These are phyloP conservation scores for Xylariaceae sp. DNA, from an alignment of 2,329 filamentous ascomycete genomes.

Conservation along the genomic window DNA sequence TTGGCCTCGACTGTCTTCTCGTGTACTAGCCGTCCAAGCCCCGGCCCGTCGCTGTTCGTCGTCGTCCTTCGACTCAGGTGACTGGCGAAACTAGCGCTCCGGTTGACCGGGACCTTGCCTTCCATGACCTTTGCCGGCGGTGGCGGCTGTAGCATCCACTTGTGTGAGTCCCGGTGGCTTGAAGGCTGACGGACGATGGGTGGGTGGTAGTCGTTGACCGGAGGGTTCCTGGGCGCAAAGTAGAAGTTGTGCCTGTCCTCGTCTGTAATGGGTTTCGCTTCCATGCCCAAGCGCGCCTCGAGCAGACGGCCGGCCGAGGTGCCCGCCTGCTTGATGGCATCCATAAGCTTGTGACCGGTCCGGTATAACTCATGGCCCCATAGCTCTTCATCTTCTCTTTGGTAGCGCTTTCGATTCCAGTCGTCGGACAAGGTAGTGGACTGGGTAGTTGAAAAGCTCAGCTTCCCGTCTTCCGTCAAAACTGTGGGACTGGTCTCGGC, in stretches of 20 bases:
- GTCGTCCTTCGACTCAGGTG: constrained; percentile 39
- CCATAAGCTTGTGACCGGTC: constrained; percentile 49
- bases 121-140: constrained; percentile 88
- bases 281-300: constrained; percentile 42
- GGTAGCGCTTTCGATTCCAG: constrained; percentile 74
- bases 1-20: constrained; percentile 41
- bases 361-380: constrained; percentile 60
- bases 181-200: constrained; percentile 74
- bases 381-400: constrained; percentile 80
- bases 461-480: constrained; percentile 37
- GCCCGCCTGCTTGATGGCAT: constrained; percentile 51
- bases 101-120: constrained; percentile 65
- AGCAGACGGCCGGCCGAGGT: constrained; percentile 47
- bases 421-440: constrained; percentile 40
- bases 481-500: constrained; percentile 36
- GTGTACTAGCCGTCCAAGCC: constrained; percentile 35
- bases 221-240: constrained; percentile 54
- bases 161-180: constrained; percentile 59
- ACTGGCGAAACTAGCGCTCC: constrained; percentile 52
- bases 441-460: constrained; percentile 29
- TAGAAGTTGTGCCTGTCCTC: constrained; percentile 52
- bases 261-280: constrained; percentile 45
- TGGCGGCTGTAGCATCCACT: constrained; percentile 90
- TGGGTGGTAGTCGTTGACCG: constrained; percentile 79
- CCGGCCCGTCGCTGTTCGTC: constrained; percentile 32